Conservation (phyloP, 2,329 filamentous ascomycete species). For the Exserohilum turcica region DNA sequence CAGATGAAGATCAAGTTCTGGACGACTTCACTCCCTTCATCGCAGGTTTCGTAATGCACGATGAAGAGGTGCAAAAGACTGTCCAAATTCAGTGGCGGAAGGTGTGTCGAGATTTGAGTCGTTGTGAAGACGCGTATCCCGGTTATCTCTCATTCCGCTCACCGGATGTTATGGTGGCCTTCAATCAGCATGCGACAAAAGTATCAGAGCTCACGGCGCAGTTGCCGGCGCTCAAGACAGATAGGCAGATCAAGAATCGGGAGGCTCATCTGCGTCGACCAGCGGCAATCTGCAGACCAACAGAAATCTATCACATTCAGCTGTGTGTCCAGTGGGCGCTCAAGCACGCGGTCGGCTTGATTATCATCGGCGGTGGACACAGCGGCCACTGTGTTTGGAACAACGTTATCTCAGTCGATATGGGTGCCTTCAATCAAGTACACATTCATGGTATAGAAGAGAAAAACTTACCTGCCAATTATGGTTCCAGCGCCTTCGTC, state of each 20-base stretch:
- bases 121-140: constrained; percentile 45
- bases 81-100: constrained; percentile 55
- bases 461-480: constrained; percentile 17
- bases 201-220: constrained; percentile 52
- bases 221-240: constrained; percentile 46
- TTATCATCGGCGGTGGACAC: constrained; percentile 63
- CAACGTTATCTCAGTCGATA: constrained; percentile 62
- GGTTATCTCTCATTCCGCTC: constrained; percentile 54
- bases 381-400: constrained; percentile 63
- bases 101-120: constrained; percentile 57
- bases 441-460: constrained; percentile 44
- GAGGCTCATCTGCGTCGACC: constrained; percentile 56
- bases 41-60: constrained; percentile 51
- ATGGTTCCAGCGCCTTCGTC: constrained; percentile 44
- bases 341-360: constrained; percentile 52
- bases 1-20: constrained; percentile 53
- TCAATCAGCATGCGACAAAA: constrained; percentile 54
- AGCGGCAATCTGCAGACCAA: constrained; percentile 55
- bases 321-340: constrained; percentile 63
- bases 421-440: constrained; percentile 61
- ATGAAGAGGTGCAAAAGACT: constrained; percentile 37
- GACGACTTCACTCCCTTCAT: constrained; percentile 61
- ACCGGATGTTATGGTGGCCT: constrained; percentile 58
- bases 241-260: constrained; percentile 56
- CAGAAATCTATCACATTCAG: constrained; percentile 57